Base-by-base conservation (phyloP, 805 yeast genomes). In the Cyberlindnera mississippiensis region DNA sequence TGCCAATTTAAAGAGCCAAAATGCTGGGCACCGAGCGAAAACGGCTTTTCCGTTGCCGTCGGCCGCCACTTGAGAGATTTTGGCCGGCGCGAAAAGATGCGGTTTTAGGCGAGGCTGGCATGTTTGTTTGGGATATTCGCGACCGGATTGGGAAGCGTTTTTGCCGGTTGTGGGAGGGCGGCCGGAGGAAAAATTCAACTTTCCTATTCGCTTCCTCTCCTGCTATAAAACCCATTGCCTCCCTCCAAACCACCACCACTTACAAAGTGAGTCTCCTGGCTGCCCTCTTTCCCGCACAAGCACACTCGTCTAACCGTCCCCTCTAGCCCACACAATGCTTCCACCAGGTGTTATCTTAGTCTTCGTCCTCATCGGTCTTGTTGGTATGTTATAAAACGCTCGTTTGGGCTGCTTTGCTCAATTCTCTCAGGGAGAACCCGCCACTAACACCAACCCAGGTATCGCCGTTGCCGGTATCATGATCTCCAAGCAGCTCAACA, bases 311-410 rank as follows among this genome's bases (percentile, higher is more conserved):
- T 18, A 10, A 22, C 10, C 24, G 11, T 20, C 15, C n/a, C n/a
- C 22, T 12, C 20, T 19, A n/a, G 34, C 14, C 27, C 26, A 30
- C 40, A 46, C 48, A 56, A 57, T 58, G 62, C 57, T 58, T 42
- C 62, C 62, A 58, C 50, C 59, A 35, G 62, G 62, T 58, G 62
- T 58, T 51, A 58, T 58, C 48, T 51, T 58, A 49, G 62, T 58
- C 46, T 58, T 58, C 51, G 54, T 50, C 44, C 41, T 58, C 31
- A 30, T 58, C 35, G 53, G 53, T 42, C 53, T 56, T 45, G 50
- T 57, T 38, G 62, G 57, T 55, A 34, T 29, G 59, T 54, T 11
- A 6, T 14, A 37, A 24, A 11, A 10, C 40, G 10, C 6, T 4
- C 13, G 7, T 14, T 15, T 22, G 33, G 22, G 37, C 15, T 11